These are phyloP conservation scores for Lenzites betulinus DNA, from an alignment of 768 basidiomycete species.

Conservation along the genomic window DNA sequence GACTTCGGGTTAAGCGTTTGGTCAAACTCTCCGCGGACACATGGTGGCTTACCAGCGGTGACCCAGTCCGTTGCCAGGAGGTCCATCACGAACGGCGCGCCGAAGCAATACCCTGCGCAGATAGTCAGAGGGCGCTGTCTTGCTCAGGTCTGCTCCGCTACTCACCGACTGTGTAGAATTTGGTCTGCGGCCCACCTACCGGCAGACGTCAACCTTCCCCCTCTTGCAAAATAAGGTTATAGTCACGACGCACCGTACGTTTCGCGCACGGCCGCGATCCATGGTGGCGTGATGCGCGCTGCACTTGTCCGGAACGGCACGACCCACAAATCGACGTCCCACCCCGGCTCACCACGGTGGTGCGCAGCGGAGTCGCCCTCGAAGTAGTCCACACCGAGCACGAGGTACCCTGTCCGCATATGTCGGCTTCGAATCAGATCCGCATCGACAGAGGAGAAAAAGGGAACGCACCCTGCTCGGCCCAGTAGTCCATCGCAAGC, in stretches of 20 bases:
- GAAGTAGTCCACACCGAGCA: slow-evolving; percentile 66
- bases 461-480: slow-evolving; percentile 48
- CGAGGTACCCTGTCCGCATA: slow-evolving; percentile 50
- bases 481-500: slow-evolving; percentile 65
- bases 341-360: slow-evolving; percentile 37
- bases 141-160: no score
- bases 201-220: slow-evolving; percentile 6
- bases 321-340: slow-evolving; percentile 17
- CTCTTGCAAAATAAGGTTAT: background rate
- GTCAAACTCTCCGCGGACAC: no score
- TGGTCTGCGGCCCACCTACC: slow-evolving; percentile 26
- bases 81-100: slow-evolving; percentile 53
- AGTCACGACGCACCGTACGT: slow-evolving; percentile 44
- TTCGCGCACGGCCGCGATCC: slow-evolving; percentile 53
- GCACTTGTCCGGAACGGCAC: slow-evolving; percentile 34
- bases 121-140: no score
- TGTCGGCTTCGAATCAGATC: background rate
- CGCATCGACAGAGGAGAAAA: background rate
- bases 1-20: no score
- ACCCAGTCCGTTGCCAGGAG: slow-evolving; percentile 47
- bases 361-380: slow-evolving; percentile 53
- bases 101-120: slow-evolving; percentile 61
- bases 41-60: slow-evolving; percentile 42
- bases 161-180: slow-evolving; percentile 23
- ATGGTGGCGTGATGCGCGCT: slow-evolving; percentile 44